Percentiles rank a stretch among this genome's conserved stretches.
phyloP scores from a whole-genome alignment of 129 eudicot species.

The Scalesia atractyloides region DNA sequence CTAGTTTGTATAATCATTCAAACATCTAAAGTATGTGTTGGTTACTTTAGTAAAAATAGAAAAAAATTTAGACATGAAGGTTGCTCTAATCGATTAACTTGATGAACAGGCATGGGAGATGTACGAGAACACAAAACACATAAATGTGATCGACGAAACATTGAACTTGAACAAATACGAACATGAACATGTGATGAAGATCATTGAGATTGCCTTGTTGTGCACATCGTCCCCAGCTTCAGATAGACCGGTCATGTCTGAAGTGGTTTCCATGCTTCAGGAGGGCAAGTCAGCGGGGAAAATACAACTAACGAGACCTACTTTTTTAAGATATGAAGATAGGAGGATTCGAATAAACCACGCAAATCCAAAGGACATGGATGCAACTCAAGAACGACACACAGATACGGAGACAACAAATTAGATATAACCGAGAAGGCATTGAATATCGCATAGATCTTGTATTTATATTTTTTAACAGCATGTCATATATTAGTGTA shows the following conservation, averaged over 20 bases:
- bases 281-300: conserved; percentile 38
- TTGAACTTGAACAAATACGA: conserved; percentile 39
- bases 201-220: conserved; percentile 56
- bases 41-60: too few species aligned
- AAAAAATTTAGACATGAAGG: neutral
- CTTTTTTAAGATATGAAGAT: conserved; percentile 13
- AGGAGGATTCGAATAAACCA: conserved; percentile 26
- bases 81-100: neutral
- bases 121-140: conserved; percentile 20
- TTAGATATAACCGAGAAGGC: neutral
- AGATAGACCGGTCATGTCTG: conserved; percentile 70
- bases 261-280: conserved; percentile 53
- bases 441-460: neutral
- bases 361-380: neutral
- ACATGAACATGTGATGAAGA: conserved; percentile 53
- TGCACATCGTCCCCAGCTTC: conserved; percentile 68
- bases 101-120: conserved; percentile 1
- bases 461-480: neutral
- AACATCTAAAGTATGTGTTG: too few species aligned
- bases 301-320: conserved; percentile 38
- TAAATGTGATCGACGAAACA: conserved; percentile 45
- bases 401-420: neutral
- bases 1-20: too few species aligned
- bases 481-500: too few species aligned
- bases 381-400: neutral